Evolutionary conservation across 306 rosid species (phyloP).

Genomic region (Abrus pulchellus): DNA sequence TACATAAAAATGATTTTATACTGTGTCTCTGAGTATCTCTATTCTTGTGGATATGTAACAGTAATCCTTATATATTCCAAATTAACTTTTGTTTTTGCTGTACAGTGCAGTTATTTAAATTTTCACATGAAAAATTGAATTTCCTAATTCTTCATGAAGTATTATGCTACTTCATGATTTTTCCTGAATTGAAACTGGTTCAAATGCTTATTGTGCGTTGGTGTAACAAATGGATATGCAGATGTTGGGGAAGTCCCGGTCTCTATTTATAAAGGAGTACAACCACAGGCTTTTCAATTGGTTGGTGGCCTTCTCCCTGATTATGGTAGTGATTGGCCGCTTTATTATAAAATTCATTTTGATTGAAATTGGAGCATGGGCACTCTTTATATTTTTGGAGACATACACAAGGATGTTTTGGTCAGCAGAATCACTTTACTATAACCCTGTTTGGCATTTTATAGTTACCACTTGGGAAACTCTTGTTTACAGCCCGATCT

Average conservation of each 20-base stretch:
- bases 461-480: constrained; percentile 93
- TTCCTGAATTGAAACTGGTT: constrained; percentile 19
- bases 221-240: constrained; percentile 54
- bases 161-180: neutral
- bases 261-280: constrained; percentile 88
- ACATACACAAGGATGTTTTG: constrained; percentile 97
- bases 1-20: constrained; percentile 10
- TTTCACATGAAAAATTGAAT: neutral
- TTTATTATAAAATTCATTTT: constrained; percentile 79
- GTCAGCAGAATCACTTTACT: constrained; percentile 93
- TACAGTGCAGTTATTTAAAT: constrained; percentile 14
- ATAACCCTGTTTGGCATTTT: constrained; percentile 87
- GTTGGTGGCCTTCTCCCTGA: constrained; percentile 94
- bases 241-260: constrained; percentile 89
- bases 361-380: constrained; percentile 93
- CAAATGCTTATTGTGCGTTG: constrained; percentile 33
- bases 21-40: neutral
- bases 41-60: constrained; percentile 18
- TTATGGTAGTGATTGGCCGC: constrained; percentile 92
- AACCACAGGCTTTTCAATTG: constrained; percentile 94
- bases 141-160: constrained; percentile 8
- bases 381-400: constrained; percentile 92
- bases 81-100: neutral
- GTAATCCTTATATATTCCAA: neutral
- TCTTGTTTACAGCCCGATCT: constrained; percentile 88